Evolutionary conservation across 805 yeast genomes (phyloP).

Genomic region (Kurtzmaniella cleridarum): DNA sequence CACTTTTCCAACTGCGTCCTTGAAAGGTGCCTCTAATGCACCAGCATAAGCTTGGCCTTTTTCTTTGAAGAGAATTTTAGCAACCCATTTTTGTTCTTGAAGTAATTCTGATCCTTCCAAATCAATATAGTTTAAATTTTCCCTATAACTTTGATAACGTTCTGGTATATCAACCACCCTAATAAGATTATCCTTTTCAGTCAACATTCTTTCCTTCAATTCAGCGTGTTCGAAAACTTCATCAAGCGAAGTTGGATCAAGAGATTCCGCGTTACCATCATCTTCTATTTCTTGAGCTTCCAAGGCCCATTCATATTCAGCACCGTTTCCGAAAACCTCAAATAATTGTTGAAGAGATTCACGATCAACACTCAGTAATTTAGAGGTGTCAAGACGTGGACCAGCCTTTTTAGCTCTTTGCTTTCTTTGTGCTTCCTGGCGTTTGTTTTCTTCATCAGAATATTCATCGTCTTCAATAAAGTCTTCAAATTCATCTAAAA

Average conservation of each 20-base stretch:
- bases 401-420: slow-evolving; percentile 29
- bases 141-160: slow-evolving; percentile 76
- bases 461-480: slow-evolving; percentile 97
- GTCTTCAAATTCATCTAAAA: slow-evolving; percentile 85
- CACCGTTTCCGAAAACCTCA: slow-evolving; percentile 96
- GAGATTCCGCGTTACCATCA: slow-evolving; percentile 47
- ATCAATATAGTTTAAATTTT: slow-evolving; percentile 61
- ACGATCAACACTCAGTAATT: slow-evolving; percentile 65
- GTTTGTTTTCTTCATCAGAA: slow-evolving; percentile 73
- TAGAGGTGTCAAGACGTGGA: slow-evolving; percentile 50
- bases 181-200: slow-evolving; percentile 85
- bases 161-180: slow-evolving; percentile 89
- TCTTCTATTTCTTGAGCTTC: slow-evolving; percentile 76
- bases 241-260: slow-evolving; percentile 59
- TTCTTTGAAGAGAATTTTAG: slow-evolving; percentile 55
- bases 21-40: slow-evolving; percentile 46
- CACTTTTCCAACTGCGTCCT: slow-evolving; percentile 63
- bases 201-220: slow-evolving; percentile 81
- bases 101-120: slow-evolving; percentile 63
- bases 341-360: slow-evolving; percentile 89
- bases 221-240: slow-evolving; percentile 96
- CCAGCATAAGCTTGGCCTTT: slow-evolving; percentile 41
- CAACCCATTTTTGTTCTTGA: slow-evolving; percentile 76
- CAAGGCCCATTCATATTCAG: slow-evolving; percentile 96
- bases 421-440: slow-evolving; percentile 14